Conservation (phyloP, 768 basidiomycete species). For the Tricholoma terreum region DNA sequence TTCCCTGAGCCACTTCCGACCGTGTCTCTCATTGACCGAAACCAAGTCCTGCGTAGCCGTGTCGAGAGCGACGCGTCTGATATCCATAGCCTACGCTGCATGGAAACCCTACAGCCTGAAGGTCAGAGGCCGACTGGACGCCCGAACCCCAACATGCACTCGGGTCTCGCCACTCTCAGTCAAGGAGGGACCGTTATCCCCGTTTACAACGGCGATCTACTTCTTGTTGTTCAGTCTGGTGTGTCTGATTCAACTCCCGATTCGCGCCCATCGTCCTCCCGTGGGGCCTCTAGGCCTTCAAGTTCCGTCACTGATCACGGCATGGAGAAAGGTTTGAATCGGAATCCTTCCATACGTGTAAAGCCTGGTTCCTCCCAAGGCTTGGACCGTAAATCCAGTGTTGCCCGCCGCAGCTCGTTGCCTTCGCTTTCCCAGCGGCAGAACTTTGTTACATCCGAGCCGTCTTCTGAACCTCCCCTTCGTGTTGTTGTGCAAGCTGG, state of each 20-base stretch:
- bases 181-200: constrained; percentile 69
- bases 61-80: constrained; percentile 69
- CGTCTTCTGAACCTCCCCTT: constrained; percentile 66
- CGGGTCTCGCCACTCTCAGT: constrained; percentile 38
- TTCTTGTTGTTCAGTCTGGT: constrained; percentile 62
- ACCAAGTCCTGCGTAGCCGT: constrained; percentile 60
- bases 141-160: constrained; percentile 26
- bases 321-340: constrained; percentile 43
- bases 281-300: constrained; percentile 65
- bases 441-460: constrained; percentile 57
- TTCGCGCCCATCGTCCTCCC: constrained; percentile 60
- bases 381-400: constrained; percentile 73
- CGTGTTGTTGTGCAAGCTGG: constrained; percentile 79
- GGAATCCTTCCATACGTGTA: constrained; percentile 76
- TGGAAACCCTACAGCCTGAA: constrained; percentile 45
- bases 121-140: constrained; percentile 30
- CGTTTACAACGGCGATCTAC: constrained; percentile 70
- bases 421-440: constrained; percentile 70
- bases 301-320: constrained; percentile 53
- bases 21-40: constrained; percentile 64
- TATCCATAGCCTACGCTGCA: constrained; percentile 51
- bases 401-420: constrained; percentile 72
- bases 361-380: constrained; percentile 66
- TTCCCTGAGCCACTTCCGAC: constrained; percentile 76
- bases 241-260: constrained; percentile 41